These are phyloP conservation scores for Amanita molliuscula DNA, from an alignment of 768 basidiomycete species.

Conservation along the genomic window DNA sequence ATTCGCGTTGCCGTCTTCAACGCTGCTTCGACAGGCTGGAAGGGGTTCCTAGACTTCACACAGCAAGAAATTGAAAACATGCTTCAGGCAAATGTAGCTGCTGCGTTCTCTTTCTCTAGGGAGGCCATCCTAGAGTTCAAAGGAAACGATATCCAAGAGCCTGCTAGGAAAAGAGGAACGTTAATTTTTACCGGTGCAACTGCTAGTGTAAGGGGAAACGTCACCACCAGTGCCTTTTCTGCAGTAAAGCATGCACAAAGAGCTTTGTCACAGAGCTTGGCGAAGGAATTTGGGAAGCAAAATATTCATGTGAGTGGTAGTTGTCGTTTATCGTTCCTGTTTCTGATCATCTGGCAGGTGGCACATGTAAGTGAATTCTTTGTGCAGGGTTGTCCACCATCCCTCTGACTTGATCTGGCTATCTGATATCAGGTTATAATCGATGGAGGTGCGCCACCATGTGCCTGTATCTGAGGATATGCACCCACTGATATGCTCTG, in stretches of 20 bases:
- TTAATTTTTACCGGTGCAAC: conserved; percentile 71
- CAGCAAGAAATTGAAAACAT: conserved; percentile 45
- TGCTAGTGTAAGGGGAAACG: conserved; percentile 53
- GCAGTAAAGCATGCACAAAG: conserved; percentile 55
- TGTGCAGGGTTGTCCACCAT: not conserved
- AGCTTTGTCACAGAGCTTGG: conserved; percentile 58
- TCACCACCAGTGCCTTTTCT: conserved; percentile 48
- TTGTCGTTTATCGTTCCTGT: not conserved
- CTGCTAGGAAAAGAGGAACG: conserved; percentile 46
- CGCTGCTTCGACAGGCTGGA: conserved; percentile 45
- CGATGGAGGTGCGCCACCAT: conserved; percentile 41
- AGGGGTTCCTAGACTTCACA: conserved; percentile 56
- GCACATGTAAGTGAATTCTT: conserved; percentile 43
- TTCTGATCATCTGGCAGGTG: conserved; percentile 24
- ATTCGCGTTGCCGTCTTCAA: conserved; percentile 62
- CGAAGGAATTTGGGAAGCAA: conserved; percentile 65
- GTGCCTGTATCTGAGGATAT: not conserved
- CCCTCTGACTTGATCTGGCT: not conserved
- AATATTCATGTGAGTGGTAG: conserved; percentile 51
- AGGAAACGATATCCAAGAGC: conserved; percentile 37
- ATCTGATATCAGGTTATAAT: conserved; percentile 42
- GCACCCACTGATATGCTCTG: not conserved
- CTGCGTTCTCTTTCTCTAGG: conserved; percentile 54
- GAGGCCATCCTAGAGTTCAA: conserved; percentile 52
- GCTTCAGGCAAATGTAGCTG: conserved; percentile 42